phyloP scores from a whole-genome alignment of 306 rosid species.

The Corylus americana region DNA sequence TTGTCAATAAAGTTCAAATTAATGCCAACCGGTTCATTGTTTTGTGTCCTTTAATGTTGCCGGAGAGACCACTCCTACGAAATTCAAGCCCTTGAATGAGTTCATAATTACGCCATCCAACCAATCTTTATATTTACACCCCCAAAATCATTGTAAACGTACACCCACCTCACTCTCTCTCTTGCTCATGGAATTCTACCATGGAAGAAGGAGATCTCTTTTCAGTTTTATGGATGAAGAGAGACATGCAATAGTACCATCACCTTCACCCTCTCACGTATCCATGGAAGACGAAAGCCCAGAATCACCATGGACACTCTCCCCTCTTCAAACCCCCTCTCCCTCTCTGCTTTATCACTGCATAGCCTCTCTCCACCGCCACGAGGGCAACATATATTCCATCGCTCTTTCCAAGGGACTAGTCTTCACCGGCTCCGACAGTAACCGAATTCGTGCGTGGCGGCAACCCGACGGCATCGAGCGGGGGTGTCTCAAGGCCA shows the following conservation, averaged over 20 bases:
- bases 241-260: conserved; percentile 12
- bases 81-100: conserved; percentile 7
- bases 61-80: background rate
- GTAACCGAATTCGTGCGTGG: conserved; percentile 60
- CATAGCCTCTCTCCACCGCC: conserved; percentile 71
- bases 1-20: too few species aligned
- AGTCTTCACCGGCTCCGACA: conserved; percentile 62
- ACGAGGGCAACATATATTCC: conserved; percentile 63
- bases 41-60: background rate
- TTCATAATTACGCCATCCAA: conserved; percentile 28
- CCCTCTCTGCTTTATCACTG: conserved; percentile 69
- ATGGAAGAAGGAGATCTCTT: conserved; percentile 33
- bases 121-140: background rate
- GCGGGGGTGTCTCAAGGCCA: conserved; percentile 46
- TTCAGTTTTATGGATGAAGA: conserved; percentile 41
- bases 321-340: conserved; percentile 57
- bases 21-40: too few species aligned
- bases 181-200: conserved; percentile 39
- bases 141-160: background rate
- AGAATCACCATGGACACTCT: conserved; percentile 81
- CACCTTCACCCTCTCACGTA: conserved; percentile 28
- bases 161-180: background rate
- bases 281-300: conserved; percentile 35
- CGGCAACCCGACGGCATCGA: conserved; percentile 64
- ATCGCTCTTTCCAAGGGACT: conserved; percentile 54